Evolutionary conservation across 345 rosid species (phyloP), one percentile per base, ranked within the genome.

Genomic region (Arabis alpina): DNA sequence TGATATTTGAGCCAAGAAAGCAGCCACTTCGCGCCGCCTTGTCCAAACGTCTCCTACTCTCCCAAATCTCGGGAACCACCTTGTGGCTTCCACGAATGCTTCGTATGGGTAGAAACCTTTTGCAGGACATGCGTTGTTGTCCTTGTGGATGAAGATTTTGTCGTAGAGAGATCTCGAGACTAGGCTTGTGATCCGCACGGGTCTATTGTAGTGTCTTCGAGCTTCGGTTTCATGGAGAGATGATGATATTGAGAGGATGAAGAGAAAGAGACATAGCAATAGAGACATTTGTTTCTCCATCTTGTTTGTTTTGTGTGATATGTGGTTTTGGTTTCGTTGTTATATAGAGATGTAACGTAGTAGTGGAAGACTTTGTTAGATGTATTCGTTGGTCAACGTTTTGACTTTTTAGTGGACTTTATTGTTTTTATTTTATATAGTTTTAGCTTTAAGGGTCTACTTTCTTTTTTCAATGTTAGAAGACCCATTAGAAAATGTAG

Each of bases 1-100:
- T 6, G 90, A 86, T 16, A 85, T 88, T 59, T 88, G 93, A 19
- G 75, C 93, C 54, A 88, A 77, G 62, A 88, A 88, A 27, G 93
- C 90, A 52, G 88, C 88, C 37, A 88, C 71, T 68, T 86, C 93
- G 5, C 85, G 76, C 42, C 80, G 75, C 28, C 80, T 68, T 4
- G 80, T 78, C 61, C 62, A 52, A 15, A 25, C 32, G 62, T 76
- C 68, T 8, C 89, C 89, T 8, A 70, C 79, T 19, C 75, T 74
- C 7, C 65, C 93, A 48, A 88, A 88, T 2, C 66, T 79, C 4
- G 82, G 81, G 42, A 80, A 84, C 3, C 81, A 57, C 58, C 73
- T 82, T 0, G 93, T 85, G 0, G 93, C 91, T 3, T 78, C 68
- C n/a, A 82, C 75, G 37, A 86, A 88, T 63, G 88, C 87, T 34